These are phyloP conservation scores for Aspergillus phoenicis DNA, from an alignment of 2,329 filamentous ascomycete species.

Conservation along the genomic window DNA sequence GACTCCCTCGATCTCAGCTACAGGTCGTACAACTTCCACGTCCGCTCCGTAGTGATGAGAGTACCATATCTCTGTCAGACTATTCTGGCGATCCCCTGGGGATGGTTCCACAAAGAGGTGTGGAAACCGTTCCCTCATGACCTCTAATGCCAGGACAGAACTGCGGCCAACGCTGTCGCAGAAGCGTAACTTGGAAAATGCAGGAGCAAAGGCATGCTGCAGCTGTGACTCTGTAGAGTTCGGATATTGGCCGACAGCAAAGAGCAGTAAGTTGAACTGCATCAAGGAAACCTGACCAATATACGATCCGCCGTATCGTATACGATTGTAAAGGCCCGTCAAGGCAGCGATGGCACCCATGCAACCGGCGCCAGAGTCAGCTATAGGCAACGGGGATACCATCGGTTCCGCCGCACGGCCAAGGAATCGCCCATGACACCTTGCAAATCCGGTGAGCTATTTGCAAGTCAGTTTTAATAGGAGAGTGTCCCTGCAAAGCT, in stretches of 20 bases:
- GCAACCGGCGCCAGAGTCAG: conserved; percentile 9
- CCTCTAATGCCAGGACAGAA: background rate
- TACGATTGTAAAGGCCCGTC: background rate
- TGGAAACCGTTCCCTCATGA: background rate
- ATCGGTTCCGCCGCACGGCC: background rate
- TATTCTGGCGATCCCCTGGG: background rate
- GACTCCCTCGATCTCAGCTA: conserved; percentile 16
- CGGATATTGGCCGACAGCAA: background rate
- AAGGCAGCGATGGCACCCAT: conserved; percentile 8
- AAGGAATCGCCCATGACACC: background rate
- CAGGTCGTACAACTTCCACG: conserved; percentile 15
- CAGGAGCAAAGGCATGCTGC: background rate
- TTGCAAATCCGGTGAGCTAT: background rate
- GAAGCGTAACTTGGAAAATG: background rate
- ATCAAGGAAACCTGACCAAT: background rate
- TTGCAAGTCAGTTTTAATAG: too few relatives aligned
- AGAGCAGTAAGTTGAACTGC: background rate
- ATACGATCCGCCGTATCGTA: background rate
- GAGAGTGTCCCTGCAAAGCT: background rate
- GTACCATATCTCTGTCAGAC: background rate
- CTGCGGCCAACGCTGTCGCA: background rate
- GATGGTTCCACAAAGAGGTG: background rate
- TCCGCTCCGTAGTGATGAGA: conserved; percentile 8
- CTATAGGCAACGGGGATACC: conserved; percentile 3
- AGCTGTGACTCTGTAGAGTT: background rate